These are phyloP conservation scores for Sporobolomyces pararoseus DNA, from an alignment of 768 basidiomycete genomes.

Conservation along the genomic window DNA sequence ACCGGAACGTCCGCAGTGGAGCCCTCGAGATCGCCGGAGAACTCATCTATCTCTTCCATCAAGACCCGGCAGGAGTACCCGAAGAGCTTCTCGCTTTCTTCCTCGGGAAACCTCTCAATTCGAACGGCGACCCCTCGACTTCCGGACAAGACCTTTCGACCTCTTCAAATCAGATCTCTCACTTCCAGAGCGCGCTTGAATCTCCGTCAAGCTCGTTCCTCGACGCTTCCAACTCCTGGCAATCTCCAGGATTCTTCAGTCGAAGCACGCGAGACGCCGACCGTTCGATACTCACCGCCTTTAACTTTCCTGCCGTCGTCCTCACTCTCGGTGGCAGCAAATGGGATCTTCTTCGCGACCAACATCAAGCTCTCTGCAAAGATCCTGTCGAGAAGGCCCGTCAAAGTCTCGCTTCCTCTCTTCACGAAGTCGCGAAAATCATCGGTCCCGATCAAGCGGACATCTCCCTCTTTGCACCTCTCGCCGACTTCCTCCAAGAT, in stretches of 20 bases:
- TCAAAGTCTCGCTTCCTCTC: conserved; percentile 75
- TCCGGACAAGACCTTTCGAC: neutral
- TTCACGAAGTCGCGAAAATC: conserved; percentile 84
- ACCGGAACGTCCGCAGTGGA: conserved; percentile 67
- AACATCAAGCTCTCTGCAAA: conserved; percentile 65
- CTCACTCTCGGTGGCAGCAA: conserved; percentile 70
- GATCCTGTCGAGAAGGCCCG: conserved; percentile 63
- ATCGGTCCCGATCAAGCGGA: conserved; percentile 67
- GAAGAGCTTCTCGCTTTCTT: conserved; percentile 70
- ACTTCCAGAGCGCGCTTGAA: conserved; percentile 35
- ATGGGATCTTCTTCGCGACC: conserved; percentile 67
- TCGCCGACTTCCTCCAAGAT: conserved; percentile 58
- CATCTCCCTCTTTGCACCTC: conserved; percentile 64
- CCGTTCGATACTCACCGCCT: conserved; percentile 73
- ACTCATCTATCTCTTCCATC: conserved; percentile 74
- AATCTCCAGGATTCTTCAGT: conserved; percentile 12
- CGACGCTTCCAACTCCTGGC: conserved; percentile 8
- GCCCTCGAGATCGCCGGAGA: conserved; percentile 84
- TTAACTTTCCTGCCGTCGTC: conserved; percentile 86
- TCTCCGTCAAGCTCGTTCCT: conserved; percentile 24
- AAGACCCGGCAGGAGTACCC: conserved; percentile 59
- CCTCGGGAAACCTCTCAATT: conserved; percentile 55
- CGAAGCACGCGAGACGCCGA: conserved; percentile 57
- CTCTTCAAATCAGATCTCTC: conserved; percentile 20
- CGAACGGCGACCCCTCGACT: conserved; percentile 14